Conservation (phyloP, 2,329 filamentous ascomycete species). For the Monosporascus sp. region DNA sequence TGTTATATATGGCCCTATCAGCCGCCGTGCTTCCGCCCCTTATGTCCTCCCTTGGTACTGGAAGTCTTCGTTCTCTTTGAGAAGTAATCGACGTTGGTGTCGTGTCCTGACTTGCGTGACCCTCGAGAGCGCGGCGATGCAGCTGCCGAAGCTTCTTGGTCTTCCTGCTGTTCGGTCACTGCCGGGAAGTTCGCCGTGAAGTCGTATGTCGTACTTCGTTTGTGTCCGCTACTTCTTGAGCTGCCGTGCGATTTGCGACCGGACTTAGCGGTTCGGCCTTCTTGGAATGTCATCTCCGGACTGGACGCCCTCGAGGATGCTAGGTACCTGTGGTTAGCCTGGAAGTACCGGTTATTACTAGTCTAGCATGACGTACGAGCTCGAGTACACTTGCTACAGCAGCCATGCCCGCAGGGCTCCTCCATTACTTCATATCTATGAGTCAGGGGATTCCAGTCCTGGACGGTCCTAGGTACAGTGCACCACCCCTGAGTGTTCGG, state of each 20-base stretch:
- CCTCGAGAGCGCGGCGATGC: constrained; percentile 15
- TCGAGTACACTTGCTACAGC: constrained; percentile 44
- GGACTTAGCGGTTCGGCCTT: constrained; percentile 32
- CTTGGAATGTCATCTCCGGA: constrained; percentile 32
- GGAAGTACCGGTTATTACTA: not conserved
- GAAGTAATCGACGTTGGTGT: constrained; percentile 15
- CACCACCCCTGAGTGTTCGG: constrained; percentile 53
- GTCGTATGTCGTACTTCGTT: constrained; percentile 18
- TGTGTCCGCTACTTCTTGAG: constrained; percentile 15
- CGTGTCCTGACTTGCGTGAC: constrained; percentile 17
- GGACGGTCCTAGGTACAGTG: constrained; percentile 28
- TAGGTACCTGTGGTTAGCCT: constrained; percentile 9
- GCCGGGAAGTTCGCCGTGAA: constrained; percentile 14
- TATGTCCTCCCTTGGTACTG: constrained; percentile 24
- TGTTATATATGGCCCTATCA: not conserved
- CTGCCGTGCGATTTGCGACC: constrained; percentile 32
- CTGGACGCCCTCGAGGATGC: constrained; percentile 28
- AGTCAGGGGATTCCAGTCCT: constrained; percentile 20
- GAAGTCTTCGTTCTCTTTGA: constrained; percentile 21
- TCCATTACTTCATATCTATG: constrained; percentile 31
- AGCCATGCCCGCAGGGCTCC: constrained; percentile 47
- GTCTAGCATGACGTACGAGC: constrained; percentile 31
- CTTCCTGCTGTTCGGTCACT: constrained; percentile 18
- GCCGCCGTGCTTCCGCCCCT: constrained; percentile 15
- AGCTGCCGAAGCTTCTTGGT: not conserved